phyloP scores from a whole-genome alignment of 2,329 filamentous ascomycete genomes.

The Penicillium sp. region DNA sequence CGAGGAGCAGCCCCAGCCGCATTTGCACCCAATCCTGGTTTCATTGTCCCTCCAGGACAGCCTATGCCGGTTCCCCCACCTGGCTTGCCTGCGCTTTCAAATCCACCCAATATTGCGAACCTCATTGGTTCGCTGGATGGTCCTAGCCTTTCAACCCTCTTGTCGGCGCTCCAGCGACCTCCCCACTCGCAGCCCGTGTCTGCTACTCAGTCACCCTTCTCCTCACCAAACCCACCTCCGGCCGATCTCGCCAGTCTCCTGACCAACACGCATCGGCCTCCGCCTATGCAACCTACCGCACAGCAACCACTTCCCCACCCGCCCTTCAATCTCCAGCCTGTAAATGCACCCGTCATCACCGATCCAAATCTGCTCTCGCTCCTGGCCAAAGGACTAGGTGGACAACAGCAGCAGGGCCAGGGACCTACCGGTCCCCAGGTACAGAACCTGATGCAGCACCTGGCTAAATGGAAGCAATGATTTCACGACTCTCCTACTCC shows the following conservation, averaged over 20 bases:
- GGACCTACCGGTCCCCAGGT: conserved; percentile 38
- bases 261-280: conserved; percentile 38
- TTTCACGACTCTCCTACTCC: conserved; percentile 19
- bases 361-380: conserved; percentile 40
- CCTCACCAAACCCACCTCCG: conserved; percentile 32
- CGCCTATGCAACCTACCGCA: conserved; percentile 30
- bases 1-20: conserved; percentile 36
- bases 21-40: conserved; percentile 38
- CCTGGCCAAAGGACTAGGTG: conserved; percentile 37
- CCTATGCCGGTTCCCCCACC: conserved; percentile 33
- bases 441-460: conserved; percentile 49
- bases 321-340: conserved; percentile 29
- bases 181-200: conserved; percentile 32
- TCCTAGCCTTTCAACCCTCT: conserved; percentile 65
- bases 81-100: conserved; percentile 34
- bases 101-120: conserved; percentile 56
- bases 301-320: conserved; percentile 30
- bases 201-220: conserved; percentile 35
- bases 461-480: conserved; percentile 49
- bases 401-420: conserved; percentile 36
- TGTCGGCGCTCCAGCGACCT: conserved; percentile 58
- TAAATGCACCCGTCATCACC: conserved; percentile 28
- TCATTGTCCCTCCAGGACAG: conserved; percentile 35
- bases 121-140: conserved; percentile 68
- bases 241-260: conserved; percentile 44